Evolutionary conservation across 2,329 filamentous ascomycete genomes (phyloP).

Genomic region (Nannizziopsis barbatae): DNA sequence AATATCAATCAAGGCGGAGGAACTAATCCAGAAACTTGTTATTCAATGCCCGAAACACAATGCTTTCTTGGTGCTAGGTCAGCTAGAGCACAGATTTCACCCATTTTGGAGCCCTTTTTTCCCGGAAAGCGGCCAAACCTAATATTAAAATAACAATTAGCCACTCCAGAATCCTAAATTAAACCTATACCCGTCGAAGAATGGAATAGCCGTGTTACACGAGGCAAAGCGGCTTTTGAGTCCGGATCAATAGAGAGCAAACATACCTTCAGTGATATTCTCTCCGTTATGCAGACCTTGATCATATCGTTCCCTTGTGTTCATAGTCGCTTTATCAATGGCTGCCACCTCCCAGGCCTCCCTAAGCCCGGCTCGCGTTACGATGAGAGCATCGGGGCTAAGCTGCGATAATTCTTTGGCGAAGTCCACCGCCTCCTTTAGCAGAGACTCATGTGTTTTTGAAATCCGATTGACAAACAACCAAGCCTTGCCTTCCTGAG

Average conservation of each 20-base stretch:
- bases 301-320: constrained; percentile 75
- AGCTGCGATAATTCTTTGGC: constrained; percentile 51
- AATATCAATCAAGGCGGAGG: no score
- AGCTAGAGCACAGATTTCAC: constrained; percentile 51
- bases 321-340: constrained; percentile 58
- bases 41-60: no score
- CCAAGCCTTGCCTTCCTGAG: constrained; percentile 50
- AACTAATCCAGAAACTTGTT: no score
- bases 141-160: not conserved
- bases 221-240: not conserved
- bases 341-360: constrained; percentile 58
- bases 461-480: constrained; percentile 57
- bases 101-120: constrained; percentile 82
- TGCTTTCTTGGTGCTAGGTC: not conserved
- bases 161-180: not conserved
- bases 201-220: no score
- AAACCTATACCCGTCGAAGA: no score
- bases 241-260: not conserved
- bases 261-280: constrained; percentile 73
- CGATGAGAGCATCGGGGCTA: constrained; percentile 64
- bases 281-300: constrained; percentile 70
- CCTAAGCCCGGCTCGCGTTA: constrained; percentile 56
- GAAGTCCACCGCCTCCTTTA: constrained; percentile 57
- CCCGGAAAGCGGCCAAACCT: constrained; percentile 73
- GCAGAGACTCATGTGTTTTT: constrained; percentile 58